Evolutionary conservation across 164 flowering plant genomes (phyloP), one percentile per base, ranked within the genome.

Genomic region (Umbilicus rupestris): DNA sequence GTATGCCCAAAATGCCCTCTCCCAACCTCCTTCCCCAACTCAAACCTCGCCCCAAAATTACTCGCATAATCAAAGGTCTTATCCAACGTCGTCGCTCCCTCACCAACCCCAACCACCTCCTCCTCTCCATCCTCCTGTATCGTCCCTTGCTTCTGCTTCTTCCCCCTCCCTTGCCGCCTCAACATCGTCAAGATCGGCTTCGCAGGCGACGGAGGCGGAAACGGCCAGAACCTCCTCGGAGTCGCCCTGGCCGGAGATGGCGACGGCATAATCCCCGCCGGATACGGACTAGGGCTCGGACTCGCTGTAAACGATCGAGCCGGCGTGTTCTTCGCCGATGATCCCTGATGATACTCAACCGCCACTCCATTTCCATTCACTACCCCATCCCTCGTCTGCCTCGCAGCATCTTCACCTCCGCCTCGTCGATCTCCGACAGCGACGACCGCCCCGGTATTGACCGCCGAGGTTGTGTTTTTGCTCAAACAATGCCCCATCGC

Each of bases 1-100:
- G 99, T 95, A 75, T 95, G 94, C 41, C 99, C 99, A 72, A 95
- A 95, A 88, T 95, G 99, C 72, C 99, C 99, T 70, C 96, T 66
- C 42, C 99, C 99, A 0, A 95, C 82, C 76, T 95, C 99, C 78
- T 85, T 88, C 73, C 93, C 97, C 55, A 92, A 70, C 74, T 95
- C 97, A 70, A 92, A 95, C 84, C 84, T 90, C 15, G 88, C 89
- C 30, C 83, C 86, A 29, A 95, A 92, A 72, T 92, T 88, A 84
- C 82, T 90, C 9, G 79, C 78, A 62, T 85, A 95, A 0, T 94
- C 97, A 67, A 95, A 95, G 71, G 82, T 88, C 89, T 95, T 95
- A 67, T 95, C 99, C 62, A 95, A 76, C 44, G 79, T 70, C 68
- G 77, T 78, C 63, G 77, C 39, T n/a, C 24, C 16, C 22, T 39